These are phyloP conservation scores for Torulaspora indica DNA, from an alignment of 805 yeast species.

Conservation along the genomic window DNA sequence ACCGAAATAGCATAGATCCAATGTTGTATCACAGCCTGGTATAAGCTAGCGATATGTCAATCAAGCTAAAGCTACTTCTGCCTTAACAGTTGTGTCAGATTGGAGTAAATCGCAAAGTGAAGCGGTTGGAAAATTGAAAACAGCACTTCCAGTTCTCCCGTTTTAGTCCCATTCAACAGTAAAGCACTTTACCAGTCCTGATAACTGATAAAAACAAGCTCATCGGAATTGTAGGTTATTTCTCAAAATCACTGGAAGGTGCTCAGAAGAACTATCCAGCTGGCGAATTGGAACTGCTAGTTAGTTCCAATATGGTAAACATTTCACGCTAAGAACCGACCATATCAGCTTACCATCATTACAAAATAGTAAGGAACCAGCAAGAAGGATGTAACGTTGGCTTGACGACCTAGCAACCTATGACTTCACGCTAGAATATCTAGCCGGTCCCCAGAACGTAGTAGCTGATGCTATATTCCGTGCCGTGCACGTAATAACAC, in stretches of 20 bases:
- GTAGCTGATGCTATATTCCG: conserved; percentile 19
- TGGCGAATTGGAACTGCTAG: conserved; percentile 17
- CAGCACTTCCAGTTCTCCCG: conserved; percentile 2
- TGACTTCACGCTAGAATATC: conserved; percentile 14
- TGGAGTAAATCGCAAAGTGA: conserved; percentile 2
- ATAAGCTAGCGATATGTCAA: too few relatives aligned
- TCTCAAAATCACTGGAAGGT: conserved; percentile 7
- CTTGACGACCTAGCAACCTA: conserved; percentile 11
- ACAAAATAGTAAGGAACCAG: conserved; percentile 13
- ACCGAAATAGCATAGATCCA: too few relatives aligned
- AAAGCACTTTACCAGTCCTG: conserved; percentile 1
- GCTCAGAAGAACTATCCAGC: conserved; percentile 14
- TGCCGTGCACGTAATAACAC: background rate
- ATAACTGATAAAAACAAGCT: conserved; percentile 11
- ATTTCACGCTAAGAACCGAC: background rate
- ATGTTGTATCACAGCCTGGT: too few relatives aligned
- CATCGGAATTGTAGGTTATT: conserved; percentile 16
- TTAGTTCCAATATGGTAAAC: conserved; percentile 11
- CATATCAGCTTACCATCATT: background rate
- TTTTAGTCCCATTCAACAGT: conserved; percentile 3
- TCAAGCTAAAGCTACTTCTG: too few relatives aligned
- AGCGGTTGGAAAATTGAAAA: conserved; percentile 2
- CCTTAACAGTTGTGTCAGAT: too few relatives aligned
- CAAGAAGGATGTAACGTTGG: conserved; percentile 8
- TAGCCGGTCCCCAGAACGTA: conserved; percentile 10